phyloP scores from a whole-genome alignment of 257 asterid genomes.

The Anisodus acutangulus region DNA sequence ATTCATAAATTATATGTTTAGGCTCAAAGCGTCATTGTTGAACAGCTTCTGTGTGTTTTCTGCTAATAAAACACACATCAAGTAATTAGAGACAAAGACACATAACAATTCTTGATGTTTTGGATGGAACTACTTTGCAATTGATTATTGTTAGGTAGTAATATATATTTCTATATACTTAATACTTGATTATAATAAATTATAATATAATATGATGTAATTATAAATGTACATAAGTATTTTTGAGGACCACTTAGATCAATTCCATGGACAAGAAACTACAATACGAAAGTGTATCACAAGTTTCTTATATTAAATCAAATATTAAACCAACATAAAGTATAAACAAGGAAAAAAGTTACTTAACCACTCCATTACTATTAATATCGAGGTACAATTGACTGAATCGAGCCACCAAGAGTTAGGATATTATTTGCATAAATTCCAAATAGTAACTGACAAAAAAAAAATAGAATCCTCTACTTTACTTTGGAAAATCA shows the following conservation, averaged over 20 bases:
- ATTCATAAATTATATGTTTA: background rate
- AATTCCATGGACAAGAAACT: slow-evolving; percentile 19
- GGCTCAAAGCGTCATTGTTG: slow-evolving; percentile 9
- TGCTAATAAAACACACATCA: background rate
- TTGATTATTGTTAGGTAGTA: background rate
- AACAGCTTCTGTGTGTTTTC: background rate
- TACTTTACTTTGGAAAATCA: background rate
- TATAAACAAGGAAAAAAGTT: too few species aligned
- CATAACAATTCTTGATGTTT: background rate
- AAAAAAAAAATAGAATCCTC: background rate
- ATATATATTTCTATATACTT: background rate
- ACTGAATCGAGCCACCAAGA: background rate
- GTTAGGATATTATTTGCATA: background rate
- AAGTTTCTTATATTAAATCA: background rate
- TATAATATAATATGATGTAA: background rate
- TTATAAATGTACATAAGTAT: background rate
- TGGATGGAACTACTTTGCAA: background rate
- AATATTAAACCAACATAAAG: background rate
- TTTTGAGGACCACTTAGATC: slow-evolving; percentile 17
- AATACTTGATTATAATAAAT: background rate
- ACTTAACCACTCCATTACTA: slow-evolving; percentile 20
- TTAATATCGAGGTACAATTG: background rate
- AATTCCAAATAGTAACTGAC: background rate
- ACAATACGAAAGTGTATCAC: background rate
- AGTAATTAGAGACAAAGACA: background rate